phyloP scores from a whole-genome alignment of 352 stramenopile species.

The Phytophthora fragariae region DNA sequence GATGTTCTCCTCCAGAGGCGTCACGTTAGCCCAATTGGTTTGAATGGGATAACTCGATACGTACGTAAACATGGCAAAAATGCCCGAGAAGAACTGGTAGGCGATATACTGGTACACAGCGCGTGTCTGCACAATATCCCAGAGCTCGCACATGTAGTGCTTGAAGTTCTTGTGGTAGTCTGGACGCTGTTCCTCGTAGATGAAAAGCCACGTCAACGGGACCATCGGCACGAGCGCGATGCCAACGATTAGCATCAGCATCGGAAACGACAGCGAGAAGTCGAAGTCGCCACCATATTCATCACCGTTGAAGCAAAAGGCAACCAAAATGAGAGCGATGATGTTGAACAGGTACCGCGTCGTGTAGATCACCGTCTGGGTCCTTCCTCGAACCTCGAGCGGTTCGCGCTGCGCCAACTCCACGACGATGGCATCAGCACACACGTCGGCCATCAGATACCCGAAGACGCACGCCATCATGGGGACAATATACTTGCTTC shows the following conservation, averaged over 20 bases:
- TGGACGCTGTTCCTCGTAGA: constrained; percentile 43
- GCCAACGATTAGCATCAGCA: constrained; percentile 53
- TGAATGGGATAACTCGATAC: constrained; percentile 51
- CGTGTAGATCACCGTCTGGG: constrained; percentile 64
- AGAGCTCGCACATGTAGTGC: constrained; percentile 57
- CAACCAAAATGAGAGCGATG: constrained; percentile 49
- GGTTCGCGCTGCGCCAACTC: constrained; percentile 60
- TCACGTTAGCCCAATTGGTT: constrained; percentile 52
- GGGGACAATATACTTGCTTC: constrained; percentile 51
- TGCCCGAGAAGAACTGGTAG: constrained; percentile 48
- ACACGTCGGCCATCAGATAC: constrained; percentile 60
- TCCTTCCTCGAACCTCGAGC: constrained; percentile 48
- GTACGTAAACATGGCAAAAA: constrained; percentile 53
- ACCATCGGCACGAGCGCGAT: constrained; percentile 40
- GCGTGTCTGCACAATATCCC: constrained; percentile 55
- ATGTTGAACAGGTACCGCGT: constrained; percentile 48
- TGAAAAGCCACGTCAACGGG: constrained; percentile 53
- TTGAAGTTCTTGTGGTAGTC: constrained; percentile 44
- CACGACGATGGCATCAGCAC: constrained; percentile 58
- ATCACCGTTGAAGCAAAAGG: constrained; percentile 56
- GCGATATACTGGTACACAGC: constrained; percentile 63
- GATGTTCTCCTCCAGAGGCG: constrained; percentile 52
- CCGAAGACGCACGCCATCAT: constrained; percentile 57
- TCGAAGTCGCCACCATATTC: constrained; percentile 59
- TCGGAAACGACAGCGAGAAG: constrained; percentile 53